phyloP scores from a whole-genome alignment of 495 filamentous ascomycete species.

The Diplogelasinospora grovesii region DNA sequence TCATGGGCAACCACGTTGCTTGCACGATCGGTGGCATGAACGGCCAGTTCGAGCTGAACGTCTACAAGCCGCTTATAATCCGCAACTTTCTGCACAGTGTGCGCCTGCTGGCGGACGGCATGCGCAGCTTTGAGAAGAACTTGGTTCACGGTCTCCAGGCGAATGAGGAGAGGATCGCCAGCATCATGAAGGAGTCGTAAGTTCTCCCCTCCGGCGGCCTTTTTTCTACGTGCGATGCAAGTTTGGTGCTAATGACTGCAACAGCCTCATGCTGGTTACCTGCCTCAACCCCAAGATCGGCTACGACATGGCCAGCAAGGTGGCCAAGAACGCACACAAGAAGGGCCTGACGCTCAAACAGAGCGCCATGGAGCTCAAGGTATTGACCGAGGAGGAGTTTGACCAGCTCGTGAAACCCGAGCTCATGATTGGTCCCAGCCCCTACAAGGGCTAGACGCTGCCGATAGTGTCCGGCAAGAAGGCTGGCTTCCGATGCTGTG shows the following conservation, averaged over 20 bases:
- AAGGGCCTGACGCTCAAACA: slow-evolving; percentile 91
- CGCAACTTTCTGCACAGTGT: slow-evolving; percentile 88
- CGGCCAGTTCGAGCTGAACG: slow-evolving; percentile 98
- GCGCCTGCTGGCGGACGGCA: slow-evolving; percentile 80
- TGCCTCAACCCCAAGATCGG: slow-evolving; percentile 98
- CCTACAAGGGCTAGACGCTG: slow-evolving; percentile 34
- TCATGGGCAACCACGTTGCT: slow-evolving; percentile 94
- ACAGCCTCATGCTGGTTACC: slow-evolving; percentile 93
- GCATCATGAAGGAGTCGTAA: slow-evolving; percentile 79
- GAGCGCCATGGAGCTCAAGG: slow-evolving; percentile 89
- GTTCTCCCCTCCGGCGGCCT: slow-evolving; percentile 18
- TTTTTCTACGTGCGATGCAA: slow-evolving; percentile 5
- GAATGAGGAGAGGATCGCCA: slow-evolving; percentile 82
- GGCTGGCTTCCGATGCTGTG: background rate
- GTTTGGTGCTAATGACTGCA: too few species aligned
- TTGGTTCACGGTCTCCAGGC: slow-evolving; percentile 83
- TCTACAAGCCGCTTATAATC: slow-evolving; percentile 97
- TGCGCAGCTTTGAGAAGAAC: slow-evolving; percentile 91
- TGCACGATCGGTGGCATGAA: slow-evolving; percentile 91
- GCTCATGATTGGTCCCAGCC: slow-evolving; percentile 86
- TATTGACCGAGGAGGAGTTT: slow-evolving; percentile 85
- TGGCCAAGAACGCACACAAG: slow-evolving; percentile 99
- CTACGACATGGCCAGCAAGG: slow-evolving; percentile 96
- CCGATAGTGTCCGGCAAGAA: background rate
- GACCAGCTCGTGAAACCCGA: slow-evolving; percentile 88